Percentiles rank a stretch among this genome's conserved stretches.
Conservation (phyloP, 1,139 yeast species). For the Kodamaea sp. region DNA sequence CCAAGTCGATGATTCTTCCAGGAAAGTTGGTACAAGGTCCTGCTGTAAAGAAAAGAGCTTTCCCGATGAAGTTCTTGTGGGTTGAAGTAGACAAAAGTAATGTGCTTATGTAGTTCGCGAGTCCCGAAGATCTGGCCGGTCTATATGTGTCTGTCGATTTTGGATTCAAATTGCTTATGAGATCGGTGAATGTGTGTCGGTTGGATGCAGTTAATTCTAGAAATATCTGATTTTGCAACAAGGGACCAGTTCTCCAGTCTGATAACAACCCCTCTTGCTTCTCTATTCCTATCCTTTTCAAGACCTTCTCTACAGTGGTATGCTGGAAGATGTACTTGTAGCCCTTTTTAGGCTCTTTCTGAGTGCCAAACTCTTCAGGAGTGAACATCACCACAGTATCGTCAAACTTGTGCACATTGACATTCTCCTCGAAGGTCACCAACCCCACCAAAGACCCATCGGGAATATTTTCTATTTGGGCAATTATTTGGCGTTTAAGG, state of each 20-base stretch:
- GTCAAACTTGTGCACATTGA: slow-evolving; percentile 24
- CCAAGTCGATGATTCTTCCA: slow-evolving; percentile 29
- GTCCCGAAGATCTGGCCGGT: slow-evolving; percentile 35
- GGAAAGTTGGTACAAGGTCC: slow-evolving; percentile 42
- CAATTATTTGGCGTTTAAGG: slow-evolving; percentile 20
- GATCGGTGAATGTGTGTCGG: slow-evolving; percentile 9
- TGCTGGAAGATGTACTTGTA: slow-evolving; percentile 6
- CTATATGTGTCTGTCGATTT: slow-evolving; percentile 28
- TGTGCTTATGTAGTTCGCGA: slow-evolving; percentile 29
- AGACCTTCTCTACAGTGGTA: slow-evolving; percentile 11
- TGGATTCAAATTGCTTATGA: slow-evolving; percentile 22
- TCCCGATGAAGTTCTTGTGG: slow-evolving; percentile 25
- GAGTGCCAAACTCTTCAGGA: not conserved
- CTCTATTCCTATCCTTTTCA: slow-evolving; percentile 13
- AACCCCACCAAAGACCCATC: slow-evolving; percentile 25
- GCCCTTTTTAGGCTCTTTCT: not conserved
- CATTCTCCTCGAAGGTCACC: slow-evolving; percentile 32
- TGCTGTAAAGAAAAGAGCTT: slow-evolving; percentile 28
- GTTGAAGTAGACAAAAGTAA: slow-evolving; percentile 21
- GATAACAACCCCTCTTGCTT: slow-evolving; percentile 1
- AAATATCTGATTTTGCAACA: slow-evolving; percentile 9
- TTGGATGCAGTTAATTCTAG: slow-evolving; percentile 4
- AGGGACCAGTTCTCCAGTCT: slow-evolving; percentile 14
- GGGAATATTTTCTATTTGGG: slow-evolving; percentile 23
- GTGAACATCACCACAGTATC: not conserved